Conservation (phyloP, 1,284 basidiomycete species). For the Marasmius sp. region DNA sequence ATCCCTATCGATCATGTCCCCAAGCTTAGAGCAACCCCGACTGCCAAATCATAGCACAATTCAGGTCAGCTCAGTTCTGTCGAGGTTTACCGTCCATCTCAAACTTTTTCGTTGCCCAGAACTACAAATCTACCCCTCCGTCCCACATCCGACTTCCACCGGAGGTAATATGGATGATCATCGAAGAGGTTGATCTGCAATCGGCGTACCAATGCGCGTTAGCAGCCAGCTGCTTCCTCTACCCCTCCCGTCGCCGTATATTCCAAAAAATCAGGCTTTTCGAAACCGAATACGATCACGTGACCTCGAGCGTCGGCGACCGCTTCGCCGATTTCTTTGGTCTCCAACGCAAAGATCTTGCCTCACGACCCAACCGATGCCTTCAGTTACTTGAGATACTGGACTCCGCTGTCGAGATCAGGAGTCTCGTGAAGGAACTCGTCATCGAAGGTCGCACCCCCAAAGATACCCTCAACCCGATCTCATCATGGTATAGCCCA, state of each 20-base stretch:
- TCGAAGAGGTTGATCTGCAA: not conserved
- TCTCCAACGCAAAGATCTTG: not conserved
- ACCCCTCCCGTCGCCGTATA: not conserved
- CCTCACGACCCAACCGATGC: not conserved
- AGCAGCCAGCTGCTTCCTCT: not conserved
- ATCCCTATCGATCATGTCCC: no score
- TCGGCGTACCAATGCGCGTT: not conserved
- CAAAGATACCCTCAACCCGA: not conserved
- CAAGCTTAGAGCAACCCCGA: no score
- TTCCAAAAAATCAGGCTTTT: not conserved
- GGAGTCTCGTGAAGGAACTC: not conserved
- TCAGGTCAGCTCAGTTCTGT: no score
- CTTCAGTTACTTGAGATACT: not conserved
- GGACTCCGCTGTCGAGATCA: not conserved
- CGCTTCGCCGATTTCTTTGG: not conserved
- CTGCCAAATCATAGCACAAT: no score
- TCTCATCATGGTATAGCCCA: not conserved
- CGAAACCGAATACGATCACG: not conserved
- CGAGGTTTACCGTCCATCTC: no score
- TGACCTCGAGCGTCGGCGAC: not conserved
- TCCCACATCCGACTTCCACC: not conserved
- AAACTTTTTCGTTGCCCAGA: no score
- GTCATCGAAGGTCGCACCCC: not conserved
- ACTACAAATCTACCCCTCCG: no score
- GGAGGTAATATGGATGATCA: not conserved